These are phyloP conservation scores for Phytopythium oedochilum DNA, from an alignment of 352 stramenopile genomes.

Conservation along the genomic window DNA sequence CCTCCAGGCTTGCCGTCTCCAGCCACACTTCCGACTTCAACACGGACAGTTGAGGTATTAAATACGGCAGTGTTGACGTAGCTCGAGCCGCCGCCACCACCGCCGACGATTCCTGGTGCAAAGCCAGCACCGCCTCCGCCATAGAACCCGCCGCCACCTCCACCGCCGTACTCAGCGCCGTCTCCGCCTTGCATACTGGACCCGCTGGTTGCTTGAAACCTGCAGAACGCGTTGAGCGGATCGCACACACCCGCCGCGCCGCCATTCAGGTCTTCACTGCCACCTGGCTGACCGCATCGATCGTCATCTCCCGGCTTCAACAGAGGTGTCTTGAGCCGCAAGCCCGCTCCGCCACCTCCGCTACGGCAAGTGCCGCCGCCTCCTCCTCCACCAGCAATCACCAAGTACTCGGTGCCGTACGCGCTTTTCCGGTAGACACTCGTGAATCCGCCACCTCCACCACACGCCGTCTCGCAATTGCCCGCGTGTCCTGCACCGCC, in stretches of 20 bases:
- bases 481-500: conserved; percentile 54
- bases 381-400: conserved; percentile 59
- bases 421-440: conserved; percentile 62
- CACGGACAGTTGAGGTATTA: conserved; percentile 32
- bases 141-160: conserved; percentile 57
- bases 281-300: conserved; percentile 44
- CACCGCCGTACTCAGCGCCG: conserved; percentile 69
- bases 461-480: conserved; percentile 68
- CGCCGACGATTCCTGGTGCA: conserved; percentile 63
- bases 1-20: conserved; percentile 30
- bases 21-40: conserved; percentile 27
- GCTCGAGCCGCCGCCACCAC: conserved; percentile 58
- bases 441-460: conserved; percentile 63
- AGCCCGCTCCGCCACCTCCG: conserved; percentile 35
- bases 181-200: conserved; percentile 51
- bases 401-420: conserved; percentile 60
- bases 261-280: conserved; percentile 16
- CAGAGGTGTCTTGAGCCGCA: conserved; percentile 11
- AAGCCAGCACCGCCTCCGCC: conserved; percentile 66
- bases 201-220: conserved; percentile 49
- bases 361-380: conserved; percentile 66
- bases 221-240: conserved; percentile 52
- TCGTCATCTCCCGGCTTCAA: conserved; percentile 36
- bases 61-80: conserved; percentile 45
- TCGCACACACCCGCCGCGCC: conserved; percentile 51